These are phyloP conservation scores for Chiua virens DNA, from an alignment of 768 basidiomycete species.

Conservation along the genomic window DNA sequence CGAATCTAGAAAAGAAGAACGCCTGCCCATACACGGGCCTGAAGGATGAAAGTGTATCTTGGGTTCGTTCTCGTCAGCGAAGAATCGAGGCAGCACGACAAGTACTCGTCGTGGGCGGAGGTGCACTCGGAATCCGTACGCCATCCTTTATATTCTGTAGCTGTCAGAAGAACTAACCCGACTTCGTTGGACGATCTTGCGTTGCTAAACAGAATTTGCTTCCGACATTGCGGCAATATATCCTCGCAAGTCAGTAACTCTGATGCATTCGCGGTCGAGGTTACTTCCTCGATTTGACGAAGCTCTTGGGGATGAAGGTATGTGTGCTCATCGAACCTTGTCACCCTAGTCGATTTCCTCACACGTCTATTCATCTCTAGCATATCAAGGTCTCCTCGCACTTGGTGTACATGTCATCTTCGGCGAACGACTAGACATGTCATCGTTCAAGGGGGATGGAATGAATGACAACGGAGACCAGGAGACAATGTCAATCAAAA, in stretches of 20 bases:
- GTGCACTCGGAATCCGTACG: conserved; percentile 72
- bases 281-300: conserved; percentile 55
- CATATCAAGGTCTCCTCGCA: conserved; percentile 37
- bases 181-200: no score
- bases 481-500: conserved; percentile 38
- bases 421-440: conserved; percentile 52
- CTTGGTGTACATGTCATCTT: conserved; percentile 50
- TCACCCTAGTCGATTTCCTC: background rate
- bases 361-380: background rate
- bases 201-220: conserved; percentile 49
- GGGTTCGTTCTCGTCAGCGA: conserved; percentile 51
- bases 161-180: no score
- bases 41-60: conserved; percentile 50
- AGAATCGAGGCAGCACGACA: conserved; percentile 46
- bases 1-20: no score
- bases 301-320: conserved; percentile 53
- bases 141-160: conserved; percentile 3
- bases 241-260: conserved; percentile 52
- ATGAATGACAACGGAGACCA: background rate
- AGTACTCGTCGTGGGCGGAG: conserved; percentile 69
- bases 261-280: conserved; percentile 58
- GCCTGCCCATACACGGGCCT: conserved; percentile 35
- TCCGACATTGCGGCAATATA: conserved; percentile 59
- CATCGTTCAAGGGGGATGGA: conserved; percentile 25
- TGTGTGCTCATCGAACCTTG: conserved; percentile 4